phyloP scores from a whole-genome alignment of 441 rosid species.

The Erodium moschatum region DNA sequence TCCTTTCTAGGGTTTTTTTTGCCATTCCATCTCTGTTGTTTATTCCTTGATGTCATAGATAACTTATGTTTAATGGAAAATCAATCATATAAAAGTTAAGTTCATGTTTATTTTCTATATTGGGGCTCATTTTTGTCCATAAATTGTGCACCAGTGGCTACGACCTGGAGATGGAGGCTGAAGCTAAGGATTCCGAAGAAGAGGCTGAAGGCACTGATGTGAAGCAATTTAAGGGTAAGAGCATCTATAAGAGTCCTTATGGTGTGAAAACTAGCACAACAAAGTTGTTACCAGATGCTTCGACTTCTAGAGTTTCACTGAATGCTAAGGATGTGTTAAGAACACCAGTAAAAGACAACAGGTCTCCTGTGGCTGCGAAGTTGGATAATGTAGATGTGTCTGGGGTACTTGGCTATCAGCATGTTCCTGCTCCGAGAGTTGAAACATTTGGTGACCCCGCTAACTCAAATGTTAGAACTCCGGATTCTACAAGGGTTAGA shows the following conservation, averaged over 20 bases:
- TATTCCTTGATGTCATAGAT: background rate
- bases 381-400: conserved; percentile 19
- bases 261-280: conserved; percentile 31
- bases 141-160: conserved; percentile 43
- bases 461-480: conserved; percentile 30
- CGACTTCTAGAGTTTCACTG: conserved; percentile 25
- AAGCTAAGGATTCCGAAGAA: conserved; percentile 89
- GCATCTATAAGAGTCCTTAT: conserved; percentile 38
- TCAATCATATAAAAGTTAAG: background rate
- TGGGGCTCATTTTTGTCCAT: background rate
- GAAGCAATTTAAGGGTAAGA: conserved; percentile 29
- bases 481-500: conserved; percentile 24
- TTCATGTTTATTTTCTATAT: conserved; percentile 2
- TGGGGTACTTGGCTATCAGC: conserved; percentile 24
- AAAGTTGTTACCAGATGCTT: conserved; percentile 20
- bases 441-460: conserved; percentile 22
- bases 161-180: conserved; percentile 80
- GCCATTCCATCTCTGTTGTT: background rate
- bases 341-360: conserved; percentile 29
- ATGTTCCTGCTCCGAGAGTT: conserved; percentile 20
- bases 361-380: conserved; percentile 24
- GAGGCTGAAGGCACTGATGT: conserved; percentile 37
- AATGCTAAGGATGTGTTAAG: conserved; percentile 21
- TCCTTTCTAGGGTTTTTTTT: background rate
- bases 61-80: background rate